Conservation (phyloP, 441 rosid species). For the Theobroma grandiflorum region DNA sequence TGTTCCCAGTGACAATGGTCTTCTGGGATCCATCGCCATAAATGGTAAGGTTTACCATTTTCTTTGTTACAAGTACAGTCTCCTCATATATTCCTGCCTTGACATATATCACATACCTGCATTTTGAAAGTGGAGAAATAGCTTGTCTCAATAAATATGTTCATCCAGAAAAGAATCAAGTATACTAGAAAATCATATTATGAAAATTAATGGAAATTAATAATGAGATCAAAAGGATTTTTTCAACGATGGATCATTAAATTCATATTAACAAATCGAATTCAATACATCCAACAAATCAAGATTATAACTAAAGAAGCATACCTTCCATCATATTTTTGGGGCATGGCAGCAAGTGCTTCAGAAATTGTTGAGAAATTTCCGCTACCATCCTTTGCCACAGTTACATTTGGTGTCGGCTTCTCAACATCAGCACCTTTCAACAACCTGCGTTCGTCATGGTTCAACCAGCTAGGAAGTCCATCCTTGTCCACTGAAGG, state of each 20-base stretch:
- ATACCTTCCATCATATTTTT: constrained; percentile 57
- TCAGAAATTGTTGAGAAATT: constrained; percentile 64
- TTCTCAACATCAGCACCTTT: constrained; percentile 37
- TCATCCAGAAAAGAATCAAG: neutral
- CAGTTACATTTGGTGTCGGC: constrained; percentile 57
- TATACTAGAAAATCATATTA: neutral
- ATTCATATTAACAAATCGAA: neutral
- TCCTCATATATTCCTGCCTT: constrained; percentile 74
- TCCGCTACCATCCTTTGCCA: constrained; percentile 85
- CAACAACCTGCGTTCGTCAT: constrained; percentile 61
- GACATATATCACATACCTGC: constrained; percentile 71
- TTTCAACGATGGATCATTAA: neutral
- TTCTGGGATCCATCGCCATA: constrained; percentile 90
- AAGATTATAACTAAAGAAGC: neutral
- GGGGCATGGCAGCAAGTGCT: constrained; percentile 68
- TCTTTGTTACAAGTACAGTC: constrained; percentile 54
- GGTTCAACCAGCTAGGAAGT: constrained; percentile 62
- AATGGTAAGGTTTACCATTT: constrained; percentile 64
- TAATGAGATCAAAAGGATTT: neutral
- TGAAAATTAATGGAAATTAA: neutral
- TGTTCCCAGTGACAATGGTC: constrained; percentile 61
- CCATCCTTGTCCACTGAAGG: constrained; percentile 35
- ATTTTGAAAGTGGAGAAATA: neutral
- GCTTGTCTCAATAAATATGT: neutral
- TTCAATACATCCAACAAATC: neutral